These are phyloP conservation scores for Leishmania martiniquensis DNA, from an alignment of 208 protist genomes.

Conservation along the genomic window DNA sequence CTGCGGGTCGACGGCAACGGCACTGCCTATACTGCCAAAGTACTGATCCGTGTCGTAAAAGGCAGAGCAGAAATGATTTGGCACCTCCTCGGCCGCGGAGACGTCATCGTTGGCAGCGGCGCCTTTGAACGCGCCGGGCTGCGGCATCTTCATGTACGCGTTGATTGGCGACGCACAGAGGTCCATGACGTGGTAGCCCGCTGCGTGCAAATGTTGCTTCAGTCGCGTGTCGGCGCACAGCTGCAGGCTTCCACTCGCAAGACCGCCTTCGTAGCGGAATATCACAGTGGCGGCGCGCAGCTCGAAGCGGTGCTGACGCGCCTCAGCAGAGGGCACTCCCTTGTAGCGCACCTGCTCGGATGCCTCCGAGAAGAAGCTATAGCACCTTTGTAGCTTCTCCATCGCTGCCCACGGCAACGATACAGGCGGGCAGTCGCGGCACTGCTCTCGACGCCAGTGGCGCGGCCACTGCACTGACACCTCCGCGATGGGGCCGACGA, in stretches of 20 bases:
- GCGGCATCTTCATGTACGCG: constrained; percentile 79
- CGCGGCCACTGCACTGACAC: constrained; percentile 54
- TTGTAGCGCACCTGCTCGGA: constrained; percentile 36
- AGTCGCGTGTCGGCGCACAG: constrained; percentile 83
- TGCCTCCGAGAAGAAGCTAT: constrained; percentile 41
- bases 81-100: constrained; percentile 39
- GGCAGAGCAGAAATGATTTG: constrained; percentile 85
- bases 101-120: constrained; percentile 11
- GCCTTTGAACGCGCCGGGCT: constrained; percentile 4
- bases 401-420: constrained; percentile 76
- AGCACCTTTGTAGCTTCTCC: constrained; percentile 70
- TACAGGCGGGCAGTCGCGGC: constrained; percentile 48
- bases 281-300: constrained; percentile 69
- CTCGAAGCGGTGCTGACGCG: constrained; percentile 28
- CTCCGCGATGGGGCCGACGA: constrained; percentile 62
- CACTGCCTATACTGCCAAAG: constrained; percentile 88
- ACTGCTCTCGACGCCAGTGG: constrained; percentile 32
- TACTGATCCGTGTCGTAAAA: constrained; percentile 87
- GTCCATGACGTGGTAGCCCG: constrained; percentile 86
- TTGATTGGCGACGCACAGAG: constrained; percentile 91
- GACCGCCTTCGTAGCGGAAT: constrained; percentile 78
- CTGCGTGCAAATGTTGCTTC: constrained; percentile 82
- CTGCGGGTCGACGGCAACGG: constrained; percentile 59
- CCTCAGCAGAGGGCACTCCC: neutral
- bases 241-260: constrained; percentile 85